Evolutionary conservation across 1,284 basidiomycete species (phyloP), one percentile per base, ranked within the genome.

Genomic region (Apiotrichum akiyoshidainum): DNA sequence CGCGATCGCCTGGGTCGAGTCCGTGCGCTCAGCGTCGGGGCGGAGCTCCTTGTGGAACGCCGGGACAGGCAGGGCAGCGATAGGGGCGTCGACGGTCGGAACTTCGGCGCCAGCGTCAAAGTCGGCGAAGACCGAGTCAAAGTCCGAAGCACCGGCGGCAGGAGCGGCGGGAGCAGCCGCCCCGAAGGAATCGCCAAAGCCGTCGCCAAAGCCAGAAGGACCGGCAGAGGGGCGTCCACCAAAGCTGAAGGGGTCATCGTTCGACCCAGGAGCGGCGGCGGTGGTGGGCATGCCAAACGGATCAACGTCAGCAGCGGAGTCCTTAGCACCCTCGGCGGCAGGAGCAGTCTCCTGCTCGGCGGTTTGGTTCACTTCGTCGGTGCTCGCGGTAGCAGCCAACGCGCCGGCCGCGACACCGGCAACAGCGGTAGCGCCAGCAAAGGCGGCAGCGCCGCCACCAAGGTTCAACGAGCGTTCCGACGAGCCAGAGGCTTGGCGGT

Each of bases 271-370:
- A 10, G 56, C 48, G 22, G 48, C 45, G 33, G 17, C 14, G 12
- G 46, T 9, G n/a, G 35, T 42, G n/a, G 76, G 67, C 54, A 81
- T 74, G 35, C 83, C 85, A 66, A 90, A 89, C 6, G 86, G 82
- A 71, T 88, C 86, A 58, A 86, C 83, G 61, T 85, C 86, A 14
- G 17, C 42, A 11, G 16, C 21, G 52, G n/a, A 13, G 19, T 42
- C 39, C 35, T 21, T 39, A 19, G 50, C 19, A 39, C 10, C 9
- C 1, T 81, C 79, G 12, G 74, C 71, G 8, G 72, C 58, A 6
- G 70, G 57, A 34, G 69, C 57, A 14, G 46, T 17, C 22, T 17
- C 46, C 26, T 6, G 19, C 46, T 26, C 12, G 26, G 31, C 12
- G 21, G 46, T 17, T 14, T 47, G 2, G 14, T n/a, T 41, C 16